A percentile compares a stretch with the other conserved stretches of the same genome.
These are phyloP conservation scores for Globisporangium viniferum DNA, from an alignment of 352 stramenopile species.

Conservation along the genomic window DNA sequence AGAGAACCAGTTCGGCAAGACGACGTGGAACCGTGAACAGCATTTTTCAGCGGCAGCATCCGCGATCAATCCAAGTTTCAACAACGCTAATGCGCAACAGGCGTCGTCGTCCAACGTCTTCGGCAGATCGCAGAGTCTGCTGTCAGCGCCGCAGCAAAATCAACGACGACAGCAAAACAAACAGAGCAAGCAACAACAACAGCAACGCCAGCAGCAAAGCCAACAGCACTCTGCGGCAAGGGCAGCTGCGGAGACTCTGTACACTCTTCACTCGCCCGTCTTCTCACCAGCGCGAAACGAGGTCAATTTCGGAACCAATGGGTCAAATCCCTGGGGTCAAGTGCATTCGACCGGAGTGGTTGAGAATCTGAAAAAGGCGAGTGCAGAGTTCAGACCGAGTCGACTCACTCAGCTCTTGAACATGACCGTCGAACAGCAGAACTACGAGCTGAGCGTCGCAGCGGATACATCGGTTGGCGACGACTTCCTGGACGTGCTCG, in stretches of 20 bases:
- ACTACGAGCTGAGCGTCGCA: conserved; percentile 2
- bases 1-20: conserved; percentile 11
- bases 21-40: conserved; percentile 16
- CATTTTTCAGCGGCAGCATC: conserved; percentile 16
- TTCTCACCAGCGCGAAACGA: background rate
- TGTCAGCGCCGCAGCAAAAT: background rate
- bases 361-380: background rate
- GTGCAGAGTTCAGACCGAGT: background rate
- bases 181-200: background rate
- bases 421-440: conserved; percentile 11
- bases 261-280: conserved; percentile 3
- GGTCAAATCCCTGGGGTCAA: background rate
- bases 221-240: background rate
- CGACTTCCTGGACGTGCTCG: conserved; percentile 8
- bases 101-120: background rate
- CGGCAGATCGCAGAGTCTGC: background rate
- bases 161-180: background rate
- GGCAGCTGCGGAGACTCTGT: conserved; percentile 5
- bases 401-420: background rate
- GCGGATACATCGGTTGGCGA: background rate
- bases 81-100: background rate
- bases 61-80: conserved; percentile 15
- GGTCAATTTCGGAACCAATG: background rate
- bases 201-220: background rate
- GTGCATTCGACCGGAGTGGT: background rate